Evolutionary conservation across 2,329 filamentous ascomycete species (phyloP), one percentile per base, ranked within the genome.

Genomic region (Diaporthe ampelina): DNA sequence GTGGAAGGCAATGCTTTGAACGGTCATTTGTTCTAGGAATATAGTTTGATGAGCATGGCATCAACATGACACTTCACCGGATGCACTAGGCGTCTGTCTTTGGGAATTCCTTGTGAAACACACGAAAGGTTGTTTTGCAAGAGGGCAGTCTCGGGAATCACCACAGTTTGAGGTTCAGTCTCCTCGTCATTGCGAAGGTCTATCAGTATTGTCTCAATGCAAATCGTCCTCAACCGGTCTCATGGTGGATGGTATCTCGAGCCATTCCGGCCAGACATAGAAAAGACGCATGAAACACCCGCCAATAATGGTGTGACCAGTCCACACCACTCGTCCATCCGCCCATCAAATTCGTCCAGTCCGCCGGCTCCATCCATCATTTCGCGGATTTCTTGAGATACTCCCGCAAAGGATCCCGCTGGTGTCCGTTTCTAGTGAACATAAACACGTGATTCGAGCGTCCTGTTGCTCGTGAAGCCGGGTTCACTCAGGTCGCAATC

Each of bases 1-100:
- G 15, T 84, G 82, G 83, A 82, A 77, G 76, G 78, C 83, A 3
- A 56, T 84, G 32, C 76, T 84, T 61, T 85, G 21, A 50, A 11
- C 8, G 45, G 45, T 1, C 21, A 21, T n/a, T 50, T 6, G 1
- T 50, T 11, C 21, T 11, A n/a, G 45, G 9, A 1, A 11, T 13
- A n/a, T n/a, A 50, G 13, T 19, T 1, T 19, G 43, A 7, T 48
- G 7, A 3, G 8, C 5, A 19, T 19, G 43, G 1, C 7, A 48
- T 48, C 43, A 21, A 7, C 1, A 17, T 45, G 43, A 45, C 1
- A 45, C 5, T 19, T 21, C 19, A 13, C 43, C 17, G 21, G 7
- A 2, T 50, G 21, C 6, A 50, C 21, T 50, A 7, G 21, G 21
- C 9, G 8, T 50, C 21, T n/a, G 21, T 19, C 9, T 50, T 2